A percentile compares a stretch with the other conserved stretches of the same genome.
phyloP scores from a whole-genome alignment of 352 stramenopile genomes.

The Phytopythium oedochilum region DNA sequence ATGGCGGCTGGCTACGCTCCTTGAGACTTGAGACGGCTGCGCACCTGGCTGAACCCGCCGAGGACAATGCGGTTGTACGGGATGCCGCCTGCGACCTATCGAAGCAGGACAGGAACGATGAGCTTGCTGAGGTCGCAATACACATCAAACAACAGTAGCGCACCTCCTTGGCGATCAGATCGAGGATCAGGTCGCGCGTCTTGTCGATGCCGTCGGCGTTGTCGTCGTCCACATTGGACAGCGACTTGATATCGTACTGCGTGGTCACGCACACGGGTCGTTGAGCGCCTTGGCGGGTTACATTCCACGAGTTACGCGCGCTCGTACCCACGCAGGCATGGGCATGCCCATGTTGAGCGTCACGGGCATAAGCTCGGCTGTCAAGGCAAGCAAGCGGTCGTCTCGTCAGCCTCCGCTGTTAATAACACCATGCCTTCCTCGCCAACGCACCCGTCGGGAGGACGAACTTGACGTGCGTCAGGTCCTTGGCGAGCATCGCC shows the following conservation, averaged over 20 bases:
- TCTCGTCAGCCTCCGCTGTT: neutral
- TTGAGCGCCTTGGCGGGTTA: too few relatives aligned
- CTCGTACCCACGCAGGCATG: slow-evolving; percentile 89
- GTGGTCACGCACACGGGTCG: neutral
- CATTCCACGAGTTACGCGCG: too few relatives aligned
- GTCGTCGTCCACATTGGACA: slow-evolving; percentile 85
- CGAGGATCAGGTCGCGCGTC: slow-evolving; percentile 58
- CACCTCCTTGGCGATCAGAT: slow-evolving; percentile 82
- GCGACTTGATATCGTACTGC: slow-evolving; percentile 92
- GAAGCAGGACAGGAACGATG: too few relatives aligned
- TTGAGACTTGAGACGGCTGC: too few relatives aligned
- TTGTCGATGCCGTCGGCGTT: slow-evolving; percentile 87
- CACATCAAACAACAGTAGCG: too few relatives aligned
- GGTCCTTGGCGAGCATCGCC: slow-evolving; percentile 32
- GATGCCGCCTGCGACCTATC: slow-evolving; percentile 47
- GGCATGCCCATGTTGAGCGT: slow-evolving; percentile 93
- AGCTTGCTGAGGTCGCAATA: too few relatives aligned
- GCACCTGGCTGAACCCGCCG: slow-evolving; percentile 92
- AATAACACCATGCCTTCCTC: too few relatives aligned
- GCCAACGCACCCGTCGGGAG: slow-evolving; percentile 41
- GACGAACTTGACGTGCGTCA: slow-evolving; percentile 74
- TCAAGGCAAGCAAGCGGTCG: neutral
- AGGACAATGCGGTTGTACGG: slow-evolving; percentile 90
- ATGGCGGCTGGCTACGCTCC: neutral
- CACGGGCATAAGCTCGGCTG: slow-evolving; percentile 86